Base-by-base conservation (phyloP, 2,329 filamentous ascomycete genomes). In the Nannizziopsis barbatae region DNA sequence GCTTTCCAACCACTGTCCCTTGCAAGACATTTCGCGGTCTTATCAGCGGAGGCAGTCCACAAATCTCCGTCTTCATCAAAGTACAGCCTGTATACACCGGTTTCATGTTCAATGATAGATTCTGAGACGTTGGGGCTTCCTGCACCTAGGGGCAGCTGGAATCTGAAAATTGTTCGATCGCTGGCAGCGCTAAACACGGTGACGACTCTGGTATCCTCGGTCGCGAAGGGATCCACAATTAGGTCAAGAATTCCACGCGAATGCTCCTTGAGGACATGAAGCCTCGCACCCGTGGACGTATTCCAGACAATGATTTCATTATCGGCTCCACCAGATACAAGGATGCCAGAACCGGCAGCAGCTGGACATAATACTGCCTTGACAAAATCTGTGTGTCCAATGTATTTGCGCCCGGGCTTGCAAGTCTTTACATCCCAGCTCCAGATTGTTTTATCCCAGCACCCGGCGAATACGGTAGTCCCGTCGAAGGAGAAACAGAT, bases 1-100 rank as follows among this genome's bases (percentile, higher is more conserved):
- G 77, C 68, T 40, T 75, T 76, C 74, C 87, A 95, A 14, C 73
- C 74, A 40, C 76, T 78, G 18, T 74, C 70, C 45, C 88, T 75
- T 1, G 81, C 75, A 7, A 95, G 74, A 57, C 86, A 89, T 64
- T 90, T 92, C 1, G 81, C 81, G 0, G 84, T 88, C 57, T 87
- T 92, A 64, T 98, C 92, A 3, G 87, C 88, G 52, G 87, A 95
- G 5, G 89, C 84, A 6, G 90, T 95, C 88, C 88, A 96, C 11
- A 95, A 69, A 57, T 95, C 86, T 30, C 76, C 80, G 41, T 80
- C 77, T 3, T 67, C 65, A 54, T 88, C 83, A 57, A 94, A 94
- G 15, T 77, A 70, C 11, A 96, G 69, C 55, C 77, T 81, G 66
- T 95, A 93, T 8, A 98, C 80, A 55, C 84, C 92, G 0, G 92